phyloP scores from a whole-genome alignment of 179 eudicot species.

The Amaranthus tricolor region DNA sequence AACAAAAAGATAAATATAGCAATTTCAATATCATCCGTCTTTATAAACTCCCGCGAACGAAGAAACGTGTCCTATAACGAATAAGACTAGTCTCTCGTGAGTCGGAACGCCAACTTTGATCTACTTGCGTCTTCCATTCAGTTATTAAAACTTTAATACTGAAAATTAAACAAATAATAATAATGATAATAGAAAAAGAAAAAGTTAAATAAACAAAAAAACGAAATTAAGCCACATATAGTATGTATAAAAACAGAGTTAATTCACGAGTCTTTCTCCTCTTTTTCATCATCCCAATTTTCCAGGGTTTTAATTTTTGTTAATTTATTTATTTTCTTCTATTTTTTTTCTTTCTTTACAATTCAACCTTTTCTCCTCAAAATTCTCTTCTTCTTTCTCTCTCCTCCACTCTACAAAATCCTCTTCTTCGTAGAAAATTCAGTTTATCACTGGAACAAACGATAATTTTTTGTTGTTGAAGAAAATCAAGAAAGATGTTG shows the following conservation, averaged over 20 bases:
- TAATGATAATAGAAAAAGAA: not conserved
- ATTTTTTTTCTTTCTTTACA: not conserved
- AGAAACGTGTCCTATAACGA: slow-evolving; percentile 1
- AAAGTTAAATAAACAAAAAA: not conserved
- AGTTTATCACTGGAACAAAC: no score
- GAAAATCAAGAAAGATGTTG: slow-evolving; percentile 32
- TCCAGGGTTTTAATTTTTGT: slow-evolving; percentile 24
- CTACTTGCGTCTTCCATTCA: not conserved
- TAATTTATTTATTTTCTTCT: not conserved
- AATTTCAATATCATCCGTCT: not conserved
- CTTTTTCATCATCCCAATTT: slow-evolving; percentile 11
- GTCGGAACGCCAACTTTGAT: slow-evolving; percentile 14
- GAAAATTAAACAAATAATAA: not conserved
- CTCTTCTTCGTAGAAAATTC: not conserved
- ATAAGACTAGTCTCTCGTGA: slow-evolving; percentile 11
- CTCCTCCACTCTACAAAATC: slow-evolving; percentile 13
- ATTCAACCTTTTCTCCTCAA: slow-evolving; percentile 13
- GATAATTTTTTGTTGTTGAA: not conserved
- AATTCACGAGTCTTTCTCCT: not conserved
- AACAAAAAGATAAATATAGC: no score
- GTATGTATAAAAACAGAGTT: not conserved
- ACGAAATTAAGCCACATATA: not conserved
- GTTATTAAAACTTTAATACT: not conserved
- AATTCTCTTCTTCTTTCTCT: slow-evolving; percentile 19
- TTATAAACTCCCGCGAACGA: not conserved